Base-by-base conservation (phyloP, 805 yeast species). In the Wickerhamomyces canadensis region DNA sequence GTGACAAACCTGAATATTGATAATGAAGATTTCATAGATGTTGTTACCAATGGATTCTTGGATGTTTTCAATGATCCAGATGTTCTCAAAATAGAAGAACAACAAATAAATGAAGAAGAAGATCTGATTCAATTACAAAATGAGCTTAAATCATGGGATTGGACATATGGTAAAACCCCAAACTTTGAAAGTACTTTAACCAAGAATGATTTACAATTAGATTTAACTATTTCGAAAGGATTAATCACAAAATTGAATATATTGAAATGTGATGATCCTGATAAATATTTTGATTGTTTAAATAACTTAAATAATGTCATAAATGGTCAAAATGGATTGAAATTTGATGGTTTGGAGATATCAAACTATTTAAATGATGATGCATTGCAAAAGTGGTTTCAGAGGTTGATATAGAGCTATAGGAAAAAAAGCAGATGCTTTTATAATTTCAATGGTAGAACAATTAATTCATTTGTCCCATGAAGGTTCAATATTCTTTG, bases 101-200 rank as follows among this genome's bases (percentile, higher is more conserved):
- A 47, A 0, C 35, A 61, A 22, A 52, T 64, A 18, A 52, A 55
- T 22, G 45, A 42, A 4, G 34, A 34, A 44, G 36, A 47, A 1
- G 76, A 75, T 23, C 62, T 83, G 0, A 21, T 38, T 3, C 49
- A 64, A 3, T 61, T 64, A 1, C 65, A 67, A 23, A 40, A 58
- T 0, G 68, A 68, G 19, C 60, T 86, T 15, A 52, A 62, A 30
- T 58, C 68, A 16, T 82, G 93, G 84, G 64, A 73, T 2, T 89
- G 96, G 95, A 74, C 64, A 26, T 87, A 63, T 57, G 89, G 87
- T 1, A 65, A 70, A 16, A 82, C 96, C 0, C 96, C 97, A 0
- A 68, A 65, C 41, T 93, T 91, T 55, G 65, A 70, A 28, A 77
- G 84, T 40, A 49, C 52, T 1, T 83, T 15, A 51, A 49, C 3